Conservation (phyloP, 1,284 basidiomycete species). For the Apiotrichum siamense region DNA sequence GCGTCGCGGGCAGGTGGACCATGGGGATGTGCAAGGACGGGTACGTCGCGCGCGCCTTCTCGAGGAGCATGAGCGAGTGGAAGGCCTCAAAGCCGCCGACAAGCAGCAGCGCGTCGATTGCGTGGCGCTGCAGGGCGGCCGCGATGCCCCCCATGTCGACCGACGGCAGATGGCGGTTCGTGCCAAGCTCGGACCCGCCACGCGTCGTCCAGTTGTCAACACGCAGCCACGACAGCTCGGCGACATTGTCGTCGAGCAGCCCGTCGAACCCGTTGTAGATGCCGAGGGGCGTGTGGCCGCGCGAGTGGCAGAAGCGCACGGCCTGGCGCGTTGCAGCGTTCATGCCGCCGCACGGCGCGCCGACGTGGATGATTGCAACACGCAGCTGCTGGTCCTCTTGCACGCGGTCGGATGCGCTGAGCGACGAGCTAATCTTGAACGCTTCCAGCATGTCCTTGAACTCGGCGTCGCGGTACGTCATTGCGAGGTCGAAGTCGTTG, state of each 20-base stretch:
- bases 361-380: conserved; percentile 88
- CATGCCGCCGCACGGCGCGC: conserved; percentile 97
- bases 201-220: conserved; percentile 95
- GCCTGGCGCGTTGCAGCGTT: conserved; percentile 94
- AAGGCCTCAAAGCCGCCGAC: conserved; percentile 97
- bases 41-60: conserved; percentile 73
- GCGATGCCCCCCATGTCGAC: conserved; percentile 81
- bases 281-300: conserved; percentile 84
- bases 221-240: conserved; percentile 87
- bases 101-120: conserved; percentile 74
- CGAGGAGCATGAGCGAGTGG: conserved; percentile 67
- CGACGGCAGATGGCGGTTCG: conserved; percentile 82
- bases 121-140: conserved; percentile 80
- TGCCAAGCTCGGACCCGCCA: conserved; percentile 97
- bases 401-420: conserved; percentile 58
- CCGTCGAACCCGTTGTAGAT: conserved; percentile 96
- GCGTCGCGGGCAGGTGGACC: conserved; percentile 86
- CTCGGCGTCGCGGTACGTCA: conserved; percentile 84
- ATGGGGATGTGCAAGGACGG: conserved; percentile 90
- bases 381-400: conserved; percentile 69
- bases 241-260: conserved; percentile 79
- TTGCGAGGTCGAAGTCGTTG: conserved; percentile 80
- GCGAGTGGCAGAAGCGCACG: conserved; percentile 84
- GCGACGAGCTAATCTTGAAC: conserved; percentile 66
- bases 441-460: conserved; percentile 81